Percentiles rank a stretch among this genome's conserved stretches.
phyloP scores from a whole-genome alignment of 2,329 filamentous ascomycete genomes.

The Aspergillus unguis region DNA sequence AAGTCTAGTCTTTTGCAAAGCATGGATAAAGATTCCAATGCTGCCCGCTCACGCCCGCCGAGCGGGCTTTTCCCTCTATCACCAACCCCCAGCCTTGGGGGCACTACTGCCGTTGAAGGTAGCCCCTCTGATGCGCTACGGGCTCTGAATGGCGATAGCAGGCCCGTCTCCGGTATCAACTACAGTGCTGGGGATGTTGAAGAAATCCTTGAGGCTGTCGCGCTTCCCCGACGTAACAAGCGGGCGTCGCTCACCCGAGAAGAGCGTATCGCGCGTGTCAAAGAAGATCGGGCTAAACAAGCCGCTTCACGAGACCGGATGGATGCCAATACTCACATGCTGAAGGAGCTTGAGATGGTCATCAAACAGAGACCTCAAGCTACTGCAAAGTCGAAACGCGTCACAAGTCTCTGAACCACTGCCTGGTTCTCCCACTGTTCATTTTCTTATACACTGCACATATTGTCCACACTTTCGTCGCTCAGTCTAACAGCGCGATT shows the following conservation, averaged over 20 bases:
- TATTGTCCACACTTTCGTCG: slow-evolving; percentile 4
- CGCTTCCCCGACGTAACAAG: slow-evolving; percentile 62
- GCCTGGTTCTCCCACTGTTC: neutral
- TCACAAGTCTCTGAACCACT: slow-evolving; percentile 41
- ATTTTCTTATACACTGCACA: slow-evolving; percentile 5
- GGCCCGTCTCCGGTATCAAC: slow-evolving; percentile 25
- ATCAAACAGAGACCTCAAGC: slow-evolving; percentile 59
- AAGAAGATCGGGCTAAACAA: slow-evolving; percentile 76
- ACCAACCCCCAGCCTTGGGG: slow-evolving; percentile 46
- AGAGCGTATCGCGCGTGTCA: slow-evolving; percentile 82
- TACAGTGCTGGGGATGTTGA: slow-evolving; percentile 52
- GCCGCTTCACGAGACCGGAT: slow-evolving; percentile 68
- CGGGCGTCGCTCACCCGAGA: slow-evolving; percentile 72
- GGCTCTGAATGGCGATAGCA: slow-evolving; percentile 68
- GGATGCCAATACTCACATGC: slow-evolving; percentile 83
- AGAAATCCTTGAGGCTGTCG: slow-evolving; percentile 89
- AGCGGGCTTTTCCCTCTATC: slow-evolving; percentile 46
- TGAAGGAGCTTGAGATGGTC: slow-evolving; percentile 87
- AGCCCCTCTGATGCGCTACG: slow-evolving; percentile 68
- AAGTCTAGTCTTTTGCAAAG: slow-evolving; percentile 77
- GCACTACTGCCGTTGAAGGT: slow-evolving; percentile 51
- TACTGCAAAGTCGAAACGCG: slow-evolving; percentile 35
- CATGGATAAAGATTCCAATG: slow-evolving; percentile 72
- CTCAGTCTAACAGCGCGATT: slow-evolving; percentile 19
- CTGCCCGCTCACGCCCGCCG: slow-evolving; percentile 55